Evolutionary conservation across 208 protist genomes (phyloP).

Genomic region (Leishmania tarentolae): DNA sequence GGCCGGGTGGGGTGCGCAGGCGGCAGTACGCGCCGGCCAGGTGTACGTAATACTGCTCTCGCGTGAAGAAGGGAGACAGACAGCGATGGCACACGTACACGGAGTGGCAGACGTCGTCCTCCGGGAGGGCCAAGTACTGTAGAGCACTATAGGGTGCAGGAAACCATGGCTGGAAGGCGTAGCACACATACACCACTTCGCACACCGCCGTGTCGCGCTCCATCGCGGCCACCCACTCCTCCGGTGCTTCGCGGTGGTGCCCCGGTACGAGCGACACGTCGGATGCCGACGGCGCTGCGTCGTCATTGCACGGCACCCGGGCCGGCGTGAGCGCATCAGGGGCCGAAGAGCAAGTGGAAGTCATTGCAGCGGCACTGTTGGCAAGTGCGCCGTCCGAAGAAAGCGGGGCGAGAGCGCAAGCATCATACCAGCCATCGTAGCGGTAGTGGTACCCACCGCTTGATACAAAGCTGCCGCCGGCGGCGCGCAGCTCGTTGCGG

Average conservation of each 20-base stretch:
- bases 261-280: background rate
- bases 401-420: conserved; percentile 1
- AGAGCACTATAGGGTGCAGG: conserved; percentile 47
- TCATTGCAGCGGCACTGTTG: background rate
- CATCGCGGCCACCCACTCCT: conserved; percentile 59
- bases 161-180: conserved; percentile 71
- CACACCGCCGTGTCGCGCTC: conserved; percentile 60
- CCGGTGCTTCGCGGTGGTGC: conserved; percentile 16
- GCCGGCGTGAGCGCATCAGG: background rate
- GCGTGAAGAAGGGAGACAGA: conserved; percentile 62
- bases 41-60: conserved; percentile 46
- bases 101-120: conserved; percentile 68
- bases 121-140: conserved; percentile 52
- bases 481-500: conserved; percentile 33
- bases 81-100: conserved; percentile 74
- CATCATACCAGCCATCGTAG: conserved; percentile 78
- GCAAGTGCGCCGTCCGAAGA: background rate
- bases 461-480: conserved; percentile 36
- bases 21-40: conserved; percentile 54
- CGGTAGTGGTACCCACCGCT: conserved; percentile 64
- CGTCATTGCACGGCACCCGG: background rate
- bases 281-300: background rate
- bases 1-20: conserved; percentile 43
- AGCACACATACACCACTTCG: conserved; percentile 70
- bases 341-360: background rate